Conservation (phyloP, 148 eudicot genomes). For the Rhododendron henanense region DNA sequence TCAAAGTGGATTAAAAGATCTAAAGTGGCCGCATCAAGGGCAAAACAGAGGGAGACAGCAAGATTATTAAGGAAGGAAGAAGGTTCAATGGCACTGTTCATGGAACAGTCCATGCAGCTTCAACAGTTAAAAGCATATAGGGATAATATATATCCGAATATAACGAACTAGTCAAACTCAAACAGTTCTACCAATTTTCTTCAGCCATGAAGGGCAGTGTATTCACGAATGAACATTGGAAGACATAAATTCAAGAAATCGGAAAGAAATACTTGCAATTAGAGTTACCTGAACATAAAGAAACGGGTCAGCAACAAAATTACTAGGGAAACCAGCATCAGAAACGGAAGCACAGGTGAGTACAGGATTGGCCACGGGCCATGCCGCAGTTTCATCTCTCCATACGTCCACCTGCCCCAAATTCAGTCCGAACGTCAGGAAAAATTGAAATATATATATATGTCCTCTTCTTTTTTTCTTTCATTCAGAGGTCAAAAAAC, state of each 20-base stretch:
- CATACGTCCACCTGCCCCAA: slow-evolving; percentile 49
- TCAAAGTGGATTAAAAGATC: not conserved
- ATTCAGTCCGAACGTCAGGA: not conserved
- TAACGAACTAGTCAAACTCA: not conserved
- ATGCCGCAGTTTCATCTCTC: slow-evolving; percentile 59
- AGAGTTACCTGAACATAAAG: slow-evolving; percentile 65
- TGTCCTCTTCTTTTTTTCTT: not conserved
- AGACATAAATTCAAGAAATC: not conserved
- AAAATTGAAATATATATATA: not conserved
- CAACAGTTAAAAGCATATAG: not conserved
- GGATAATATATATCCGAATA: not conserved
- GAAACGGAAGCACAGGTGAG: slow-evolving; percentile 81
- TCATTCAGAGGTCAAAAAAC: not conserved
- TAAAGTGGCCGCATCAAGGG: not conserved
- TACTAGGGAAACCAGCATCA: slow-evolving; percentile 71
- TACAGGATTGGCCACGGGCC: slow-evolving; percentile 95
- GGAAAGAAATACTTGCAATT: not conserved
- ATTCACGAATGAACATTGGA: not conserved
- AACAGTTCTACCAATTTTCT: not conserved
- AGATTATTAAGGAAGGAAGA: not conserved
- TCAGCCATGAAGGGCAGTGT: not conserved
- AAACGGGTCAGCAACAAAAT: slow-evolving; percentile 97
- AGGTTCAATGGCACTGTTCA: not conserved
- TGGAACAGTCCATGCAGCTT: not conserved
- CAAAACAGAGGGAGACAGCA: not conserved